Conservation (phyloP, 352 stramenopile species). For the Globisporangium lucens region DNA sequence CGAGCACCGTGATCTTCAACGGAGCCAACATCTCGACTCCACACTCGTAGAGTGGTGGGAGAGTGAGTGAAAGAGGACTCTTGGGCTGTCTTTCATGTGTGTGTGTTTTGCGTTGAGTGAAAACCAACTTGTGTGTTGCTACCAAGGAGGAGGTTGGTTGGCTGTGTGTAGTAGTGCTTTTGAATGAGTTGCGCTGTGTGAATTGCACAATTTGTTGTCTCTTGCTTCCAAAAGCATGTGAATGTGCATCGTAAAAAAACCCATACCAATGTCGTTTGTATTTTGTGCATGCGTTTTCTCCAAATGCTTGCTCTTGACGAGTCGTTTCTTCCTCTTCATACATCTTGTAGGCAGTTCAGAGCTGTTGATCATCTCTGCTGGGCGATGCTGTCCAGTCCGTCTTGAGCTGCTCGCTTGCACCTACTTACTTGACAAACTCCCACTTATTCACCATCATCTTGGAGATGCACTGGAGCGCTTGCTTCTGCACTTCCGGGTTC, state of each 20-base stretch:
- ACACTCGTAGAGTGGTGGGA: conserved; percentile 3
- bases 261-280: background rate
- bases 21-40: conserved; percentile 8
- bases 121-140: background rate
- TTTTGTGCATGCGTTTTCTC: background rate
- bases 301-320: too few relatives aligned
- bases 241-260: background rate
- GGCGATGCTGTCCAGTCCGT: background rate
- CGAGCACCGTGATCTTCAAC: conserved; percentile 12
- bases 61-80: background rate
- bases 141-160: background rate
- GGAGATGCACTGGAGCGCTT: conserved; percentile 96
- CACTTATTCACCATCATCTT: conserved; percentile 99
- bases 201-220: background rate
- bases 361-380: too few relatives aligned
- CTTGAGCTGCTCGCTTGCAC: background rate
- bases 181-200: background rate
- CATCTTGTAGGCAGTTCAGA: too few relatives aligned
- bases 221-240: background rate
- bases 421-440: conserved; percentile 90
- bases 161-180: background rate
- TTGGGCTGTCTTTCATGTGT: background rate
- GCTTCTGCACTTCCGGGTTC: conserved; percentile 96
- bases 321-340: too few relatives aligned
- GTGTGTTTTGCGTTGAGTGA: background rate